These are phyloP conservation scores for Triangularia setosa DNA, from an alignment of 2,329 filamentous ascomycete species.

Conservation along the genomic window DNA sequence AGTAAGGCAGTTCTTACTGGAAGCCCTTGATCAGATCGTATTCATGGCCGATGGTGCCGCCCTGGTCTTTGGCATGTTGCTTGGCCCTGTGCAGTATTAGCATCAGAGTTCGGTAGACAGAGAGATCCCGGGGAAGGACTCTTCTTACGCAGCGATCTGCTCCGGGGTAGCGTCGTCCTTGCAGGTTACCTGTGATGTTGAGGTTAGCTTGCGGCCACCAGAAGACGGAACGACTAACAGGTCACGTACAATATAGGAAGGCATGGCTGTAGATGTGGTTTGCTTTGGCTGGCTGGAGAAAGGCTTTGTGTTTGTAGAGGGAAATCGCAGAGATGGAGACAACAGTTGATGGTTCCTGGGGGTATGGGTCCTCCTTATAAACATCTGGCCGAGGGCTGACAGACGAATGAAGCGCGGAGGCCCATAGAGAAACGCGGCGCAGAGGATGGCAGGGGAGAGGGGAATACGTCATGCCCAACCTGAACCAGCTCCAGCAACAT, in stretches of 20 bases:
- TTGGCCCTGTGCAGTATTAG: slow-evolving; percentile 58
- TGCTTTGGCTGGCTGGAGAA: neutral
- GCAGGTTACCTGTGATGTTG: slow-evolving; percentile 65
- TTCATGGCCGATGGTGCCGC: slow-evolving; percentile 79
- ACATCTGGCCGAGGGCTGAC: slow-evolving; percentile 1
- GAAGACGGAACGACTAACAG: neutral
- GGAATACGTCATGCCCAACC: slow-evolving; percentile 24
- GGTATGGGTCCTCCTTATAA: slow-evolving; percentile 17
- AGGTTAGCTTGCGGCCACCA: neutral
- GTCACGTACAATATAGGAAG: slow-evolving; percentile 51
- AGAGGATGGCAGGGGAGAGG: slow-evolving; percentile 9
- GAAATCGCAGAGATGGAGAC: neutral
- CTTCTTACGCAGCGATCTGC: slow-evolving; percentile 63
- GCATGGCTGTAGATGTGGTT: slow-evolving; percentile 40
- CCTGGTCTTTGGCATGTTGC: slow-evolving; percentile 67
- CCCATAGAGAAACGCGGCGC: slow-evolving; percentile 19
- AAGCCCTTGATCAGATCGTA: slow-evolving; percentile 90
- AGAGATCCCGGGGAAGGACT: neutral
- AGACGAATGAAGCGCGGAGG: slow-evolving; percentile 7
- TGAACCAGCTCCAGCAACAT: neutral
- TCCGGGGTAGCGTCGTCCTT: slow-evolving; percentile 65
- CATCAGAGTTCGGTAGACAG: neutral
- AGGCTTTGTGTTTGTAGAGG: neutral
- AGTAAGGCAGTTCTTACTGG: slow-evolving; percentile 59
- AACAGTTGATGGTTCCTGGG: neutral